These are phyloP conservation scores for Kodamaea plutei DNA, from an alignment of 1,139 yeast species.

Conservation along the genomic window DNA sequence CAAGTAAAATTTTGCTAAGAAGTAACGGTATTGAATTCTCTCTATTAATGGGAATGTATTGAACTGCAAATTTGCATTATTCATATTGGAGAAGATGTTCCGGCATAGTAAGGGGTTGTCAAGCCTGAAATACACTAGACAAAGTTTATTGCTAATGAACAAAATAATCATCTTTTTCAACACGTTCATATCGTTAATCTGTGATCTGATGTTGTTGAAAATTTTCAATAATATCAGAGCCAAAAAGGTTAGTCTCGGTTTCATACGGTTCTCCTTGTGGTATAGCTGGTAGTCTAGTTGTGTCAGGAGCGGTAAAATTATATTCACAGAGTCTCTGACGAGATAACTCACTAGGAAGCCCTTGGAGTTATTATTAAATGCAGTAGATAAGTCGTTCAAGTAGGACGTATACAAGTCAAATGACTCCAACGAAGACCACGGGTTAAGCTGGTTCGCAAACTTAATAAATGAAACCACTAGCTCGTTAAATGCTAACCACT, in stretches of 20 bases:
- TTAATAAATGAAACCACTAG: conserved; percentile 48
- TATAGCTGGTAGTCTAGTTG: conserved; percentile 47
- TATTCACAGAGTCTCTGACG: conserved; percentile 37
- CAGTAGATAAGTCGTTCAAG: conserved; percentile 52
- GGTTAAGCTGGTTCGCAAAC: conserved; percentile 54
- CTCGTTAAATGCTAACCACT: conserved; percentile 51
- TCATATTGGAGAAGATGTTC: conserved; percentile 72
- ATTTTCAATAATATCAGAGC: conserved; percentile 57
- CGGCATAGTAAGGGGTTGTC: conserved; percentile 67
- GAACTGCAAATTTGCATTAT: conserved; percentile 51
- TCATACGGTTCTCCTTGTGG: conserved; percentile 34
- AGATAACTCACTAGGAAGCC: conserved; percentile 49
- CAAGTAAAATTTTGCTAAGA: conserved; percentile 62
- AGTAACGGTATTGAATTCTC: conserved; percentile 62
- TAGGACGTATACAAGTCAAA: conserved; percentile 56
- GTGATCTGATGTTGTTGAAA: conserved; percentile 62
- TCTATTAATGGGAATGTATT: conserved; percentile 45
- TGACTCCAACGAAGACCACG: conserved; percentile 52
- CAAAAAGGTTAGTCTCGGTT: conserved; percentile 49
- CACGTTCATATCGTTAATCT: conserved; percentile 42
- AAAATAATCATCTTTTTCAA: conserved; percentile 51
- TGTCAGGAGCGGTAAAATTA: conserved; percentile 48
- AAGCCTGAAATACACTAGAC: conserved; percentile 59
- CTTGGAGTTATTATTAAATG: conserved; percentile 50
- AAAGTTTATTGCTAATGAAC: conserved; percentile 53